A percentile compares a stretch with the other conserved stretches of the same genome.
Evolutionary conservation across 2,329 filamentous ascomycete genomes (phyloP).

Genomic region (Emergomyces orientalis): DNA sequence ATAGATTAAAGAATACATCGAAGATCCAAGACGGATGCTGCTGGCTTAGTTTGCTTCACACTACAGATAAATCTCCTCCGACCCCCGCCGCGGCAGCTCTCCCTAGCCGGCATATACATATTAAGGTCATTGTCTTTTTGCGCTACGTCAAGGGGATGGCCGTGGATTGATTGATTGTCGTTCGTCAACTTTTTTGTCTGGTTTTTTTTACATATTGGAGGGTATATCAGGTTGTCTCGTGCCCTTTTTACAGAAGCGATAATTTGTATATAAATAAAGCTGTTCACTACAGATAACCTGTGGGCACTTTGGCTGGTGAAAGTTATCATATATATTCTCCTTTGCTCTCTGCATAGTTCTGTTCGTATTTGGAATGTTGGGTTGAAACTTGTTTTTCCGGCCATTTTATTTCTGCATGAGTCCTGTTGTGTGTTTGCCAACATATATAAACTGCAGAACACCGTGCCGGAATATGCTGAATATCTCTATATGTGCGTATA

Average conservation of each 20-base stretch:
- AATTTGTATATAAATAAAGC: conserved; percentile 1
- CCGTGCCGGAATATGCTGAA: no score
- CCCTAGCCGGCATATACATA: background rate
- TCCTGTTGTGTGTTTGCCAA: background rate
- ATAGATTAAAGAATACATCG: conserved; percentile 84
- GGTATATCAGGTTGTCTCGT: background rate
- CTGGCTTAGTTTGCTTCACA: conserved; percentile 36
- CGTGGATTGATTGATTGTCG: background rate
- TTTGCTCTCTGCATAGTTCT: background rate
- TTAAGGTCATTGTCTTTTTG: background rate
- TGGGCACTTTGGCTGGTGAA: background rate
- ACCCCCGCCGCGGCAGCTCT: background rate
- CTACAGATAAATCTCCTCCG: background rate
- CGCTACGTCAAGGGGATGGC: background rate
- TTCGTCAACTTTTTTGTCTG: background rate
- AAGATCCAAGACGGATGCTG: conserved; percentile 89
- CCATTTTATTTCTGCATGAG: no score
- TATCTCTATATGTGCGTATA: background rate
- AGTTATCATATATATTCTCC: background rate
- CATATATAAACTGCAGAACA: background rate
- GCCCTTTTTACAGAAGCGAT: background rate
- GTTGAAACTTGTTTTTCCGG: background rate
- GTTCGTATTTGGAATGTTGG: background rate
- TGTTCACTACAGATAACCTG: background rate
- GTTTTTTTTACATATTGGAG: background rate